These are phyloP conservation scores for Cladosporium sphaerospermum DNA, from an alignment of 2,329 filamentous ascomycete species.

Conservation along the genomic window DNA sequence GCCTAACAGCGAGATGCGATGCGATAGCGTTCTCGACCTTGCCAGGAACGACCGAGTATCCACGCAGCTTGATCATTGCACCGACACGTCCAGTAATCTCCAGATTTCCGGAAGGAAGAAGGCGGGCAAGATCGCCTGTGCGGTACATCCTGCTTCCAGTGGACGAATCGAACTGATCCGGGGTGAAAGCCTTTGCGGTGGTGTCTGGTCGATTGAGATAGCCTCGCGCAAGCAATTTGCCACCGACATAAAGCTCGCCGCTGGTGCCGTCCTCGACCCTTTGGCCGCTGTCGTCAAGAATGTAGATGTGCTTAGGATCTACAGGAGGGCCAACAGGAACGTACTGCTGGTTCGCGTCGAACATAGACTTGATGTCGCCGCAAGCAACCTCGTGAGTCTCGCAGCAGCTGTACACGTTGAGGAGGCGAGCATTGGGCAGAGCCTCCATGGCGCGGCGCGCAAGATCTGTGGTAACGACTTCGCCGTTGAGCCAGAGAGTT, in stretches of 20 bases:
- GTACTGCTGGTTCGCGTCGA: conserved; percentile 55
- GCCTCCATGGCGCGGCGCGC: conserved; percentile 61
- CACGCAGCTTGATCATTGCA: conserved; percentile 74
- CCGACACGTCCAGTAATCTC: conserved; percentile 73
- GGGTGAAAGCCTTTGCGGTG: conserved; percentile 64
- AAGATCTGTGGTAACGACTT: conserved; percentile 74
- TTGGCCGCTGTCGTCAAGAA: conserved; percentile 63
- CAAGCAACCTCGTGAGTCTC: conserved; percentile 77
- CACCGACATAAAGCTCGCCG: conserved; percentile 71
- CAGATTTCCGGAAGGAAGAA: conserved; percentile 61
- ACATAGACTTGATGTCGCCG: conserved; percentile 64
- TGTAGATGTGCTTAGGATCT: conserved; percentile 62
- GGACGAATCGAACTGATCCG: conserved; percentile 54
- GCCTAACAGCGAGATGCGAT: conserved; percentile 61
- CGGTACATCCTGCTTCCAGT: conserved; percentile 63
- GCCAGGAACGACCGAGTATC: conserved; percentile 70
- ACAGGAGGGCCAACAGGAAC: conserved; percentile 69
- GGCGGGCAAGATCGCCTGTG: conserved; percentile 64
- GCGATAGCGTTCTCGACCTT: conserved; percentile 70
- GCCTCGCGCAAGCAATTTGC: conserved; percentile 64
- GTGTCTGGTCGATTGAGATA: conserved; percentile 77
- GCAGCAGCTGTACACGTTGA: conserved; percentile 78
- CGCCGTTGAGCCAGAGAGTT: conserved; percentile 74
- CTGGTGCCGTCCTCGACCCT: conserved; percentile 55
- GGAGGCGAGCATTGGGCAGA: conserved; percentile 61